Conservation (phyloP, 1,284 basidiomycete genomes). For the Mycena sp. region DNA sequence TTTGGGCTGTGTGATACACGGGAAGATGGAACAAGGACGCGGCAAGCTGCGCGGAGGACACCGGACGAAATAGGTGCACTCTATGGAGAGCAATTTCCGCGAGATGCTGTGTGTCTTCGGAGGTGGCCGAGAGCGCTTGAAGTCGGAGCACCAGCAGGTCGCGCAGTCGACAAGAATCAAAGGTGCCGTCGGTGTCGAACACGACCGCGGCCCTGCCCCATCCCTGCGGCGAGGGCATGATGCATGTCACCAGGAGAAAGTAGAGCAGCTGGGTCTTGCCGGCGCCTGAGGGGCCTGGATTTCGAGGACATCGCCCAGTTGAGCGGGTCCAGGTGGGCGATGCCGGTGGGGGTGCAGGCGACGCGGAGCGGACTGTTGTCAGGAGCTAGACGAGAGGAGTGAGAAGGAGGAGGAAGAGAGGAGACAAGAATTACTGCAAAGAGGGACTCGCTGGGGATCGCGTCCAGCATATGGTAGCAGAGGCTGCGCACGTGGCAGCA, state of each 20-base stretch:
- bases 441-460: conserved; percentile 56
- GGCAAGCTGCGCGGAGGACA: conserved; percentile 73
- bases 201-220: conserved; percentile 72
- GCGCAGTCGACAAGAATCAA: conserved; percentile 64
- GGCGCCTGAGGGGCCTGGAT: conserved; percentile 76
- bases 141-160: conserved; percentile 50
- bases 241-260: conserved; percentile 67
- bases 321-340: conserved; percentile 4
- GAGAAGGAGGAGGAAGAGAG: background rate
- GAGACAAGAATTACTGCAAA: conserved; percentile 44
- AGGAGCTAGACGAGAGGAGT: conserved; percentile 43
- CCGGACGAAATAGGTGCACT: conserved; percentile 74
- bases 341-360: conserved; percentile 18
- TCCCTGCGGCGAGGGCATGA: conserved; percentile 61
- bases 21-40: conserved; percentile 69
- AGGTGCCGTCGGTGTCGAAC: conserved; percentile 74
- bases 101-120: conserved; percentile 15
- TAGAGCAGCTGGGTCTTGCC: conserved; percentile 82
- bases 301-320: conserved; percentile 70
- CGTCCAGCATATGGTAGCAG: conserved; percentile 33
- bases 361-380: conserved; percentile 42
- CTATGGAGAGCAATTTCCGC: conserved; percentile 48
- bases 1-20: conserved; percentile 57
- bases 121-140: conserved; percentile 21
- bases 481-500: background rate